These are phyloP conservation scores for Nigrospora sphaerica DNA, from an alignment of 2,329 filamentous ascomycete species.

Conservation along the genomic window DNA sequence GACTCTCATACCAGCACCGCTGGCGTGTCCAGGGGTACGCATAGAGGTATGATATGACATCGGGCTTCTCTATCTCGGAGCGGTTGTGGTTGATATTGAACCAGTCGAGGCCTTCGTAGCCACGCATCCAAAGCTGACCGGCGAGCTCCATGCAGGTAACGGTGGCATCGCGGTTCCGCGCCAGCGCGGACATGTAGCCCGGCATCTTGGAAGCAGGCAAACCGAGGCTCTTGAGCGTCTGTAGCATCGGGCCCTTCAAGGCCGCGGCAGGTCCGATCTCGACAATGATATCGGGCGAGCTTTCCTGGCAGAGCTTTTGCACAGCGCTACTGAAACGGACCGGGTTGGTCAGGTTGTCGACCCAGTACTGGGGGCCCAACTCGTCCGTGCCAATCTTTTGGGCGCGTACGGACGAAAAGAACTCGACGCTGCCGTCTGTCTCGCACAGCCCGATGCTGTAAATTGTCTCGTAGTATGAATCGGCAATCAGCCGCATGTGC, in stretches of 20 bases:
- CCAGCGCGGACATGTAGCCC: constrained; percentile 17
- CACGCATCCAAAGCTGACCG: constrained; percentile 13
- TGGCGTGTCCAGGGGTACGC: background rate
- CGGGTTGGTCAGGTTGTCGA: constrained; percentile 13
- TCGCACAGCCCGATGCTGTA: constrained; percentile 6
- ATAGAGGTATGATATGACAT: background rate
- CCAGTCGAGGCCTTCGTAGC: constrained; percentile 12
- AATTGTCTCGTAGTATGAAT: constrained; percentile 12
- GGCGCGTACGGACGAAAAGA: constrained; percentile 13
- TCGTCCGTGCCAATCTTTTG: constrained; percentile 8
- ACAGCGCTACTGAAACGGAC: constrained; percentile 13
- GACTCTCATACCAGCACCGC: constrained; percentile 1
- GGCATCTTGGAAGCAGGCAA: constrained; percentile 11
- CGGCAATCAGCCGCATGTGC: constrained; percentile 14
- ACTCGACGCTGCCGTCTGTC: constrained; percentile 5
- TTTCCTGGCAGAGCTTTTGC: constrained; percentile 8
- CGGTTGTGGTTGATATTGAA: constrained; percentile 8
- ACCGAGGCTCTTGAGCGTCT: constrained; percentile 13
- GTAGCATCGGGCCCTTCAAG: constrained; percentile 14
- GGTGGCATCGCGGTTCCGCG: constrained; percentile 11
- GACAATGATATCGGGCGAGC: constrained; percentile 10
- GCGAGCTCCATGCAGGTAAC: constrained; percentile 15
- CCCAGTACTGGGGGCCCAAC: constrained; percentile 14
- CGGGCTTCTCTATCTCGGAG: background rate
- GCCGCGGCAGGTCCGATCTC: constrained; percentile 14